Base-by-base conservation (phyloP, 148 eudicot species). In the Talinum fruticosum region DNA sequence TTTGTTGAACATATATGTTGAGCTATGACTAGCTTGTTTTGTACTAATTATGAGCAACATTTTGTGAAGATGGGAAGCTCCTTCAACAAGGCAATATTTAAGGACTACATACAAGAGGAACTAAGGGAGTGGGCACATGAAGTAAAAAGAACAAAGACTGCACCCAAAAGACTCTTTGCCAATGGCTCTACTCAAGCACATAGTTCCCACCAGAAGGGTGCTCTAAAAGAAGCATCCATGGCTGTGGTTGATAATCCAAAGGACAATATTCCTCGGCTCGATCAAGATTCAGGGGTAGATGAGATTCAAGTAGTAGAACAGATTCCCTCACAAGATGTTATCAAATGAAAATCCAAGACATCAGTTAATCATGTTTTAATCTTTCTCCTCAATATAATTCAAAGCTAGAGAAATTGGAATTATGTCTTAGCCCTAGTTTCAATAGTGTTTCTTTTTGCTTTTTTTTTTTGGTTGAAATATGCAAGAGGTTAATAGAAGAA, bases 31-130 rank as follows among this genome's bases (percentile, higher is more conserved):
- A 7, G 4, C 41, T 37, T 37, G 13, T 14, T 41, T 41, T 5
- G 14, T 7, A 2, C 47, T 41, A 41, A 41, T 23, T 7, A 37
- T 68, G 12, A 21, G 2, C 16, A 35, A 36, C n/a, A n/a, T 68
- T 15, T 41, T 41, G 47, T n/a, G 51, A 41, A 82, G 84, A 82
- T 82, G 84, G 84, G 84, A 73, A 82, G 84, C 45, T 53, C 37
- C 7, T 82, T 72, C 84, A 82, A 82, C 80, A 82, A 77, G 54
- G 84, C 69, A 0, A 82, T 82, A 73, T 82, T 82, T 32, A 75
- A 82, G 41, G 84, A 82, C 66, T 8, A 73, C 78, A 77, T 82
- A 54, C 80, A 77, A 66, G 84, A 82, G 37, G 74, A 75, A 36
- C 74, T 82, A 37, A 35, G 67, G 13, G 65, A 73, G 8, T 82